Conservation (phyloP, 371 early-diverging fungal species). For the Apophysomyces trapeziformis region DNA sequence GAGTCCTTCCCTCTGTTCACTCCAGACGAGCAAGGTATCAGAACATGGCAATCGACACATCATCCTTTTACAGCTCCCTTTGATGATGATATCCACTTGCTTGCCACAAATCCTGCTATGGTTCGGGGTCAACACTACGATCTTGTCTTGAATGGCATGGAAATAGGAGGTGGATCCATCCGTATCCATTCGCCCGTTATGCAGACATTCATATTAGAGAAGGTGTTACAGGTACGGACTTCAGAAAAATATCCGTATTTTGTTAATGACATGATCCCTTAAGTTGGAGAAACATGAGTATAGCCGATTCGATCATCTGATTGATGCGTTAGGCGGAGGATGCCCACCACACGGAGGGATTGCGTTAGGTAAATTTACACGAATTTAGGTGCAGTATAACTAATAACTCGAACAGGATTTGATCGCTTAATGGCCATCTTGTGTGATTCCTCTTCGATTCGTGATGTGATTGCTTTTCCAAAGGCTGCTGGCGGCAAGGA, state of each 20-base stretch:
- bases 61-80: constrained; percentile 93
- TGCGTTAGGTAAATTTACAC: constrained; percentile 65
- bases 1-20: constrained; percentile 91
- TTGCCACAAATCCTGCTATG: constrained; percentile 66
- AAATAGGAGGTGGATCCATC: constrained; percentile 93
- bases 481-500: constrained; percentile 86
- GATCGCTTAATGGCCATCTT: constrained; percentile 85
- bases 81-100: constrained; percentile 64
- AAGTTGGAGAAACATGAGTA: constrained; percentile 53
- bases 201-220: constrained; percentile 76
- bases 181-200: constrained; percentile 84
- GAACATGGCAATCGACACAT: constrained; percentile 74
- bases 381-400: neutral
- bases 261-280: constrained; percentile 3
- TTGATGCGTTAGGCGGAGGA: constrained; percentile 81
- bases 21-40: constrained; percentile 56
- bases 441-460: constrained; percentile 73
- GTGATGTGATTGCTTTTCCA: constrained; percentile 95
- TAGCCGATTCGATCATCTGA: constrained; percentile 78
- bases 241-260: neutral
- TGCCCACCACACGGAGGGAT: constrained; percentile 95
- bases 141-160: constrained; percentile 89
- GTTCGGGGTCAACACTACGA: constrained; percentile 90
- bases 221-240: constrained; percentile 61
- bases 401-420: constrained; percentile 54